Evolutionary conservation across 2,329 filamentous ascomycete genomes (phyloP), one percentile per base, ranked within the genome.

Genomic region (Microdochium trichocladiopsis): DNA sequence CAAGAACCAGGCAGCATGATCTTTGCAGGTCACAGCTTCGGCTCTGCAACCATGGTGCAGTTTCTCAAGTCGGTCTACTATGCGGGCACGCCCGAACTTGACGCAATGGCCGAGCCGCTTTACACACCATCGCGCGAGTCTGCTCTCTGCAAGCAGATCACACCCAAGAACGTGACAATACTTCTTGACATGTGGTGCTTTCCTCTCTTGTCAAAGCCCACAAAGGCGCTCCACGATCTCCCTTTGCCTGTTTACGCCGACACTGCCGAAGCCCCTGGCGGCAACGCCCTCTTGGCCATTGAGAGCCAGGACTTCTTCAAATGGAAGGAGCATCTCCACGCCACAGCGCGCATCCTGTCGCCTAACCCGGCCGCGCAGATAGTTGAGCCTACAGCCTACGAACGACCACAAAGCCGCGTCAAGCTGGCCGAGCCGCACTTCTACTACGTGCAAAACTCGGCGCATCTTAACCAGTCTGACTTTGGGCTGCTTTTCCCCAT

Each of bases 111-210:
- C 50, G 72, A 72, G 24, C 80, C 86, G 0, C 73, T 93, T 0
- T 90, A 86, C 65, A 69, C 66, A 0, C 87, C 88, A 0, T 68
- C 70, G 1, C 63, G 70, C 5, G 70, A 75, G 47, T 85, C 83
- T 0, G 69, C 73, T 0, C 73, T 94, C 23, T 70, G 77, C 41
- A 66, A 67, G 2, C 89, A 93, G 64, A 79, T 95, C 56, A 90
- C 85, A 0, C 77, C 84, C 1, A 71, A 74, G 43, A 87, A 81
- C 9, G 79, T 87, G 0, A 72, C 84, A 1, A 77, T 90, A 53
- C 73, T 95, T 1, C 78, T 95, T 10, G 90, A 95, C 61, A 83
- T 90, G 70, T 95, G 89, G 89, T 85, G 84, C 55, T 78, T 92
- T 57, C 87, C 90, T 1, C 72, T 93, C 25, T 73, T 85, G 41